These are phyloP conservation scores for Lagerstroemia speciosa DNA, from an alignment of 345 rosid species.

Conservation along the genomic window DNA sequence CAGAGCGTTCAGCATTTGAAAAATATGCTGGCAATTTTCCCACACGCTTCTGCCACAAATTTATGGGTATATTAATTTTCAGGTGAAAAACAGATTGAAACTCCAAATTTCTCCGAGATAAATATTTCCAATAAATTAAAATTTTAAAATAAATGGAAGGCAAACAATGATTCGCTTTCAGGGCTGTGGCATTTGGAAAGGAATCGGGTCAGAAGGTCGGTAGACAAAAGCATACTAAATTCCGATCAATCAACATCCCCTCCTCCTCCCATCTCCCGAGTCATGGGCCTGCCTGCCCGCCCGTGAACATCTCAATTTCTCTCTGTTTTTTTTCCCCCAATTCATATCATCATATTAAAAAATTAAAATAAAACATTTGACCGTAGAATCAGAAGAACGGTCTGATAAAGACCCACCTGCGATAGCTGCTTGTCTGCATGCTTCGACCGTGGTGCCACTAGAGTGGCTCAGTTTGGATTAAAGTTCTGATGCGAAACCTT, in stretches of 20 bases:
- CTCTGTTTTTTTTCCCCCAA: too few species aligned
- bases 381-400: not conserved
- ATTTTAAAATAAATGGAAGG: too few species aligned
- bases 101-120: not conserved
- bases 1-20: too few species aligned
- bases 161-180: not conserved
- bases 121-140: too few species aligned
- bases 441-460: not conserved
- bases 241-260: not conserved
- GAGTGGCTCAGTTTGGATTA: not conserved
- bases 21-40: too few species aligned
- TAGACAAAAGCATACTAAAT: not conserved
- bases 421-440: not conserved
- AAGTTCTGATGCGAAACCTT: too few species aligned
- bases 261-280: not conserved
- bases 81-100: too few species aligned
- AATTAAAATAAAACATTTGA: not conserved
- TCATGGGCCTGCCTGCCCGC: not conserved
- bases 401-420: not conserved
- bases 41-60: not conserved
- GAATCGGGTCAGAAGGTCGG: not conserved
- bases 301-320: too few species aligned
- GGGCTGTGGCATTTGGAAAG: not conserved
- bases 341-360: too few species aligned
- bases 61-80: not conserved